Evolutionary conservation across 2,329 filamentous ascomycete genomes (phyloP).

Genomic region (Exophiala spinifera): DNA sequence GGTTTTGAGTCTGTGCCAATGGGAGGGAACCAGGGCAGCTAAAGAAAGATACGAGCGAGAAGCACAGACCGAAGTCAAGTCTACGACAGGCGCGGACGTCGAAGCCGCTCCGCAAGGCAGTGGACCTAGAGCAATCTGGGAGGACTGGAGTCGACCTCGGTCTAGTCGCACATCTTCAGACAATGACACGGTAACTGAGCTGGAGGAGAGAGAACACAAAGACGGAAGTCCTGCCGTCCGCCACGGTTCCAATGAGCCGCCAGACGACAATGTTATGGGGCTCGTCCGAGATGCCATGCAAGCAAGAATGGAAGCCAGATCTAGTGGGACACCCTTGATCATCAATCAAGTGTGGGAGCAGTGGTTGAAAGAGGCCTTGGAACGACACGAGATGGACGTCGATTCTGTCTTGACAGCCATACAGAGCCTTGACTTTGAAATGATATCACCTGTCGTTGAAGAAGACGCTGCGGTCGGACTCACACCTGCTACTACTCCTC

Average conservation of each 20-base stretch:
- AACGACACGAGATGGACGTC: constrained; percentile 32
- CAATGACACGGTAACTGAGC: constrained; percentile 2
- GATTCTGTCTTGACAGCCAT: constrained; percentile 17
- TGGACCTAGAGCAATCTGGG: constrained; percentile 18
- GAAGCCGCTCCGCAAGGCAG: constrained; percentile 24
- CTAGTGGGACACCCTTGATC: constrained; percentile 5
- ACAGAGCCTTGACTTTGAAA: constrained; percentile 7
- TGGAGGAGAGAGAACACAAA: constrained; percentile 33
- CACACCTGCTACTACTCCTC: neutral
- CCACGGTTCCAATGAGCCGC: too few species aligned
- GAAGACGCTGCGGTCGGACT: neutral
- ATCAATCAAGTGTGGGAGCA: constrained; percentile 48
- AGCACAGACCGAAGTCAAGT: constrained; percentile 56
- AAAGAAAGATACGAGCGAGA: constrained; percentile 50
- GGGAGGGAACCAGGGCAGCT: constrained; percentile 51
- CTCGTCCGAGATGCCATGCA: constrained; percentile 15
- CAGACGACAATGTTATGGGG: constrained; percentile 10
- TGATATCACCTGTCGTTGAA: neutral
- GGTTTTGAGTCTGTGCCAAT: constrained; percentile 61
- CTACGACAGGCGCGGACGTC: constrained; percentile 61
- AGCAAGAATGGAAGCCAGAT: constrained; percentile 11
- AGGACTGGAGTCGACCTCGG: constrained; percentile 3
- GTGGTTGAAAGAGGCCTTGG: constrained; percentile 56
- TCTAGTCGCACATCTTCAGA: neutral
- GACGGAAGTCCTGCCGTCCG: constrained; percentile 13